These are phyloP conservation scores for Serendipita indica DNA, from an alignment of 768 basidiomycete species.

Conservation along the genomic window DNA sequence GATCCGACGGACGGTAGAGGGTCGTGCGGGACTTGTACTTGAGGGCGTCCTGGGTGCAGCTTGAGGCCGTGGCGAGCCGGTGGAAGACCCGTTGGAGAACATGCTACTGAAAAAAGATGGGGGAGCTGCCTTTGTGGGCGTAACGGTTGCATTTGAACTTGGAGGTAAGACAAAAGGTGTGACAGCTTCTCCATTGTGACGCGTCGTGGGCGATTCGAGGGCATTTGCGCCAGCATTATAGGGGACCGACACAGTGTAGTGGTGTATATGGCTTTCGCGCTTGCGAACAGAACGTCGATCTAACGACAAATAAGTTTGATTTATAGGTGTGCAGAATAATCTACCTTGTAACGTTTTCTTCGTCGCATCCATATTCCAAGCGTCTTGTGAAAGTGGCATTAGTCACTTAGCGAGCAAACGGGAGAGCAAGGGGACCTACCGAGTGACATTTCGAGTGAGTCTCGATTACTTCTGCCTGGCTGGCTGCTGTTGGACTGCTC, in stretches of 20 bases:
- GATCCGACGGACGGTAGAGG: slow-evolving; percentile 1
- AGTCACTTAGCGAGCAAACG: background rate
- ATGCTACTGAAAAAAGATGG: background rate
- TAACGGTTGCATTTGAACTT: background rate
- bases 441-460: slow-evolving; percentile 8
- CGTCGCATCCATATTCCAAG: slow-evolving; percentile 4
- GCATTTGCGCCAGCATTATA: background rate
- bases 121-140: background rate
- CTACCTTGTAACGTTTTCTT: background rate
- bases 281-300: slow-evolving; percentile 1
- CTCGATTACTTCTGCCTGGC: background rate
- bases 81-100: background rate
- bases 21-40: slow-evolving; percentile 8
- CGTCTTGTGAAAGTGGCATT: background rate
- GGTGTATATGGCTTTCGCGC: background rate
- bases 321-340: background rate
- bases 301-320: background rate
- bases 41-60: background rate
- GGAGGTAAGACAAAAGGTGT: background rate
- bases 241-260: background rate
- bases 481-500: background rate
- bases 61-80: background rate
- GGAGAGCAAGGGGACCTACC: background rate
- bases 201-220: background rate
- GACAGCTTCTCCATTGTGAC: background rate